Percentiles rank a stretch among this genome's conserved stretches.
Evolutionary conservation across 148 eudicot genomes (phyloP).

Genomic region (Arbutus unedo): DNA sequence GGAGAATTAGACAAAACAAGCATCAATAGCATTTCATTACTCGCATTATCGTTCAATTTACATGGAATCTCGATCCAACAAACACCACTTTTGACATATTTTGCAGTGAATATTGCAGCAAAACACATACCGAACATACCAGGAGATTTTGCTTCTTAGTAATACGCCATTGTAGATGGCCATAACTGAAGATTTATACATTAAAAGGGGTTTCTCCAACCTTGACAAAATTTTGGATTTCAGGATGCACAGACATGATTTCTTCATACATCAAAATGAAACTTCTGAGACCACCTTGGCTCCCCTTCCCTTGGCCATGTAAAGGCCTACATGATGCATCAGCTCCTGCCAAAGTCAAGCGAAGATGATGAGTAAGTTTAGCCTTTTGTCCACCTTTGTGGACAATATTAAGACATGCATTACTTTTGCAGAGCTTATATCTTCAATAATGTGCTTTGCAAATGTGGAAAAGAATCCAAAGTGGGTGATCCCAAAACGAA

Average conservation of each 20-base stretch:
- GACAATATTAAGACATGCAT: neutral
- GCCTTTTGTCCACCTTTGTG: neutral
- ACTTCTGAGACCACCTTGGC: conserved; percentile 79
- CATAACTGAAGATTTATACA: neutral
- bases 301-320: conserved; percentile 83
- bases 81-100: neutral
- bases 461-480: neutral
- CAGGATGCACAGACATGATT: neutral
- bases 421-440: neutral
- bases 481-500: neutral
- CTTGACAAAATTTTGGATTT: neutral
- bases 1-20: neutral
- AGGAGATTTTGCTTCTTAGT: neutral
- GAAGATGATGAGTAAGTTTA: neutral
- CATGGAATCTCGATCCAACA: neutral
- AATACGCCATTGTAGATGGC: neutral
- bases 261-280: conserved; percentile 22
- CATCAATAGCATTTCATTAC: neutral
- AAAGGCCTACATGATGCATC: conserved; percentile 88
- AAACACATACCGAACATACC: neutral
- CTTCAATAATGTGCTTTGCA: neutral
- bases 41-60: neutral
- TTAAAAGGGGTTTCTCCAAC: neutral
- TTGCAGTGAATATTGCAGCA: neutral
- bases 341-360: conserved; percentile 48